phyloP scores from a whole-genome alignment of 805 yeast species.

The Debaryomyces maramus region DNA sequence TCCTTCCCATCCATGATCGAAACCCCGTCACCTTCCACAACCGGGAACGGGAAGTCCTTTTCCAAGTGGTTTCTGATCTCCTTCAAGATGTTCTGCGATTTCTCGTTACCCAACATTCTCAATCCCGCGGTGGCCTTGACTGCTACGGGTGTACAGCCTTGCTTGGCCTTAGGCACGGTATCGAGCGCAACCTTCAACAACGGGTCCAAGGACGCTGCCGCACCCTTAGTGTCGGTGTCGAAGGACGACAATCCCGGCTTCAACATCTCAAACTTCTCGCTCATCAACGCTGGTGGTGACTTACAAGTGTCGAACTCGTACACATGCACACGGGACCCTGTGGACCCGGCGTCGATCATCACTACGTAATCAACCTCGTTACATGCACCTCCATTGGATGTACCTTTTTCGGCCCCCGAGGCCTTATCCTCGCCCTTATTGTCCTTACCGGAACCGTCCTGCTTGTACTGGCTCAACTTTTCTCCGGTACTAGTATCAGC shows the following conservation, averaged over 20 bases:
- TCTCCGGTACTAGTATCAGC: slow-evolving; percentile 23
- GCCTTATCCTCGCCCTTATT: slow-evolving; percentile 6
- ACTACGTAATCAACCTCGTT: slow-evolving; percentile 67
- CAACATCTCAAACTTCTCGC: slow-evolving; percentile 83
- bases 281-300: slow-evolving; percentile 76
- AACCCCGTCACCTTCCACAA: slow-evolving; percentile 83
- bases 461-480: neutral
- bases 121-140: slow-evolving; percentile 98
- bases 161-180: slow-evolving; percentile 70
- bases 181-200: slow-evolving; percentile 73
- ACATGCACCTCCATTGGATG: slow-evolving; percentile 15
- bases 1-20: slow-evolving; percentile 94
- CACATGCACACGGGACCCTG: slow-evolving; percentile 94
- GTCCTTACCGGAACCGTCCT: too few relatives aligned
- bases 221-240: slow-evolving; percentile 76
- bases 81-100: slow-evolving; percentile 66
- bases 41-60: slow-evolving; percentile 85
- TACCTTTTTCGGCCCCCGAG: slow-evolving; percentile 3
- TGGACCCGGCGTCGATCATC: slow-evolving; percentile 97
- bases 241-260: slow-evolving; percentile 90
- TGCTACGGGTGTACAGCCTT: slow-evolving; percentile 87
- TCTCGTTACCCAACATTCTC: slow-evolving; percentile 76
- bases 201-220: slow-evolving; percentile 88
- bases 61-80: slow-evolving; percentile 79
- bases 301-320: slow-evolving; percentile 87